Evolutionary conservation across 345 rosid species (phyloP).

Genomic region (Heritiera fomes): DNA sequence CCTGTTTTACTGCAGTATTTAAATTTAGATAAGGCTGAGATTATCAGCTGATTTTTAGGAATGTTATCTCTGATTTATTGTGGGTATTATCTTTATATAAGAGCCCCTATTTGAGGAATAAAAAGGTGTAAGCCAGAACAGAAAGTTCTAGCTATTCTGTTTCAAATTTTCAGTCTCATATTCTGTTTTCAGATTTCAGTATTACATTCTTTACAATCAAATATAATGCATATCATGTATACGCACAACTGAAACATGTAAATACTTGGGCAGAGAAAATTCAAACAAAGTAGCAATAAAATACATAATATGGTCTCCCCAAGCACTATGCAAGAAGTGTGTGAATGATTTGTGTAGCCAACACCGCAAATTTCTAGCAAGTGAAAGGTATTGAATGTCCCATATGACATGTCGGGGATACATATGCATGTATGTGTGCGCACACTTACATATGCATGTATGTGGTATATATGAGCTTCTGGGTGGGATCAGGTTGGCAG

Average conservation of each 20-base stretch:
- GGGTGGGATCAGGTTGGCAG: neutral
- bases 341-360: slow-evolving; percentile 6
- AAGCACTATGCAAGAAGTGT: neutral
- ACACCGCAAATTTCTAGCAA: slow-evolving; percentile 6
- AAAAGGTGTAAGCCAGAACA: no score
- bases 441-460: neutral
- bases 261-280: slow-evolving; percentile 13
- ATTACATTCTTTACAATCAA: no score
- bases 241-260: neutral
- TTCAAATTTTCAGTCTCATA: no score
- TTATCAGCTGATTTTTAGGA: no score
- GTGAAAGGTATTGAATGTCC: slow-evolving; percentile 6
- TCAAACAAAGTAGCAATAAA: neutral
- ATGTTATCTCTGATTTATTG: no score
- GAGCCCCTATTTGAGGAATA: no score
- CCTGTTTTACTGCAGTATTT: no score
- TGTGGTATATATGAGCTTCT: neutral
- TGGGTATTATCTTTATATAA: no score
- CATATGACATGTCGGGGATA: neutral
- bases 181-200: no score
- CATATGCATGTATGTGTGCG: neutral
- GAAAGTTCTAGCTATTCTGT: no score
- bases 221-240: neutral
- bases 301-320: neutral
- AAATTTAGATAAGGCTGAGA: no score